phyloP scores from a whole-genome alignment of 805 yeast species.

The Yarrowia divulgata region DNA sequence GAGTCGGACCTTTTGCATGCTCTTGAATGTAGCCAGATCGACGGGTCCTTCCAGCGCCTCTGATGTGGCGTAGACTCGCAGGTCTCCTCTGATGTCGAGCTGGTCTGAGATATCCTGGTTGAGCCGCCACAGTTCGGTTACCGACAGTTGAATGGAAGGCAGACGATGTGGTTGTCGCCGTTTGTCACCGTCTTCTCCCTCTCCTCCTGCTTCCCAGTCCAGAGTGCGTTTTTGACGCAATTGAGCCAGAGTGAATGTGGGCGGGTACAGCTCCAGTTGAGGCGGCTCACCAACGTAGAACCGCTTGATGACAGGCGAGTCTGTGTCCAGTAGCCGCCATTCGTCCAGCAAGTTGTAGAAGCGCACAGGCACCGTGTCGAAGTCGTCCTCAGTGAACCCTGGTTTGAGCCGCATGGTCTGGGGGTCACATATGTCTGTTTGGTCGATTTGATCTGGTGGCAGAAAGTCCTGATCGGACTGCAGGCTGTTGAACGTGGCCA shows the following conservation, averaged over 20 bases:
- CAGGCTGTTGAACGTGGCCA: neutral
- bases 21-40: slow-evolving; percentile 23
- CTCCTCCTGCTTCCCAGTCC: slow-evolving; percentile 3
- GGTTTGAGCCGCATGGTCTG: slow-evolving; percentile 19
- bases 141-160: slow-evolving; percentile 18
- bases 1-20: slow-evolving; percentile 5
- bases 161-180: neutral
- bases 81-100: slow-evolving; percentile 21
- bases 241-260: slow-evolving; percentile 5
- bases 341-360: slow-evolving; percentile 7
- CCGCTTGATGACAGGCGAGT: slow-evolving; percentile 11
- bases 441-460: slow-evolving; percentile 30
- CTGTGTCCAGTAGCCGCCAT: slow-evolving; percentile 14
- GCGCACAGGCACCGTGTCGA: slow-evolving; percentile 18
- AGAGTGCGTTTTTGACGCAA: slow-evolving; percentile 32
- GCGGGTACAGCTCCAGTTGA: slow-evolving; percentile 24
- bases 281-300: slow-evolving; percentile 23
- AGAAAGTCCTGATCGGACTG: slow-evolving; percentile 1
- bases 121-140: neutral
- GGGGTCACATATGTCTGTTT: slow-evolving; percentile 17
- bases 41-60: slow-evolving; percentile 9
- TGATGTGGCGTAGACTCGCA: slow-evolving; percentile 7
- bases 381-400: slow-evolving; percentile 19
- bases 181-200: too few species aligned
- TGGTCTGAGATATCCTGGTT: neutral